Conservation (phyloP, 768 basidiomycete genomes). For the Pleurotus citrinopileatus region DNA sequence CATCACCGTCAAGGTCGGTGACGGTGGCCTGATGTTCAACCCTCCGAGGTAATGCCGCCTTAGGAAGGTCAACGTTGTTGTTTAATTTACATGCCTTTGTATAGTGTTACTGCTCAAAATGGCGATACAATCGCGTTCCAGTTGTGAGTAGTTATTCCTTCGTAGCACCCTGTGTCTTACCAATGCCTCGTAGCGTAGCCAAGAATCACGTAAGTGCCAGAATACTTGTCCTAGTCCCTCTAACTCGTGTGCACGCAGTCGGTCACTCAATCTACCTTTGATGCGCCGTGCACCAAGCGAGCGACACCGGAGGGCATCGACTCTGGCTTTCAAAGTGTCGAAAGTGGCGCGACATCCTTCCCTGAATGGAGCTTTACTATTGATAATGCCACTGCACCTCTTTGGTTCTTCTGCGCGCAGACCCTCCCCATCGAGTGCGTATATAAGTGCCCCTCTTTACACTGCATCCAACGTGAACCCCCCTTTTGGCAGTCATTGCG, state of each 20-base stretch:
- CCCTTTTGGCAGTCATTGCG: conserved; percentile 22
- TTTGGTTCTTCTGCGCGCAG: conserved; percentile 48
- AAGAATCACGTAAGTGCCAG: conserved; percentile 28
- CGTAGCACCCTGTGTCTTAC: neutral
- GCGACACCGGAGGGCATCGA: conserved; percentile 28
- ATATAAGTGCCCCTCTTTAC: neutral
- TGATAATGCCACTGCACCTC: conserved; percentile 31
- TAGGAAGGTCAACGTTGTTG: neutral
- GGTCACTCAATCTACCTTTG: conserved; percentile 45
- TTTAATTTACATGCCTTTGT: neutral
- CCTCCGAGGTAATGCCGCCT: conserved; percentile 5
- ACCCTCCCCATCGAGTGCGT: conserved; percentile 12
- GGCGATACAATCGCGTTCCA: conserved; percentile 15
- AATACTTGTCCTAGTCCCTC: neutral
- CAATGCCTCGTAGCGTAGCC: conserved; percentile 17
- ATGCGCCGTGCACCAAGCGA: conserved; percentile 34
- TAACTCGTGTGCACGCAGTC: conserved; percentile 23
- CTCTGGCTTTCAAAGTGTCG: conserved; percentile 34
- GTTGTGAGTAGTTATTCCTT: conserved; percentile 12
- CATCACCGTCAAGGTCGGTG: conserved; percentile 40
- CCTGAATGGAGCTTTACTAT: conserved; percentile 37
- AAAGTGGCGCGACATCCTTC: conserved; percentile 24
- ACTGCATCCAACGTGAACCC: conserved; percentile 12
- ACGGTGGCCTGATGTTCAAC: conserved; percentile 17
- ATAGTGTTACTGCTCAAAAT: conserved; percentile 18